A percentile compares a stretch with the other conserved stretches of the same genome.
These are phyloP conservation scores for Rhododendron ovatum DNA, from an alignment of 148 eudicot genomes.

Conservation along the genomic window DNA sequence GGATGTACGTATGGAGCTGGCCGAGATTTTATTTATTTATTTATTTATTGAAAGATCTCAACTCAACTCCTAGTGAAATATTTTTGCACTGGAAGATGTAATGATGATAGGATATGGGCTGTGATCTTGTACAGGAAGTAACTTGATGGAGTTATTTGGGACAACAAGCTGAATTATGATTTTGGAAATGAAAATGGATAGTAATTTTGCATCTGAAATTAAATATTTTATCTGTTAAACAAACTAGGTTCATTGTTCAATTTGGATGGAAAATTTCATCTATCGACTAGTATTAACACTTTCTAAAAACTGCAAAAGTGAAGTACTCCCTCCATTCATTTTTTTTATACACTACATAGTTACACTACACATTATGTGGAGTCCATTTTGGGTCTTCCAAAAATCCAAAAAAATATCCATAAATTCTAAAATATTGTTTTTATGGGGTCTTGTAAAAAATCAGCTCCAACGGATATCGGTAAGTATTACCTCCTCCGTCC, in stretches of 20 bases:
- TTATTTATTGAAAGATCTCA: neutral
- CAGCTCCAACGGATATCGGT: too few species aligned
- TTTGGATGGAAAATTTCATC: neutral
- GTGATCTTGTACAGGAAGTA: neutral
- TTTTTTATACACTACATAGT: too few species aligned
- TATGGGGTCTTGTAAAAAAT: too few species aligned
- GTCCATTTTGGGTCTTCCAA: too few species aligned
- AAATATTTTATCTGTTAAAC: neutral
- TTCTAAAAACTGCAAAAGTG: too few species aligned
- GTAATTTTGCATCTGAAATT: neutral
- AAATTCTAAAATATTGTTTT: too few species aligned
- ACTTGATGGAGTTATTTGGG: neutral
- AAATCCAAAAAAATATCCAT: too few species aligned
- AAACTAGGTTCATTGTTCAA: neutral
- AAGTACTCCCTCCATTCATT: too few species aligned
- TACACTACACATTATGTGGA: too few species aligned
- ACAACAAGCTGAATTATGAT: neutral
- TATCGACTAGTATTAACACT: neutral
- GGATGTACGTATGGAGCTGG: neutral
- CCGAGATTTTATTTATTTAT: neutral
- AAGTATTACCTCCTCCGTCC: too few species aligned
- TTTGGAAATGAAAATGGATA: neutral
- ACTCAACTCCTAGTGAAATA: neutral
- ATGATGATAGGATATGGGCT: neutral
- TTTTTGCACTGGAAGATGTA: neutral